phyloP scores from a whole-genome alignment of 2,329 filamentous ascomycete genomes.

The Paecilomyces sp. region DNA sequence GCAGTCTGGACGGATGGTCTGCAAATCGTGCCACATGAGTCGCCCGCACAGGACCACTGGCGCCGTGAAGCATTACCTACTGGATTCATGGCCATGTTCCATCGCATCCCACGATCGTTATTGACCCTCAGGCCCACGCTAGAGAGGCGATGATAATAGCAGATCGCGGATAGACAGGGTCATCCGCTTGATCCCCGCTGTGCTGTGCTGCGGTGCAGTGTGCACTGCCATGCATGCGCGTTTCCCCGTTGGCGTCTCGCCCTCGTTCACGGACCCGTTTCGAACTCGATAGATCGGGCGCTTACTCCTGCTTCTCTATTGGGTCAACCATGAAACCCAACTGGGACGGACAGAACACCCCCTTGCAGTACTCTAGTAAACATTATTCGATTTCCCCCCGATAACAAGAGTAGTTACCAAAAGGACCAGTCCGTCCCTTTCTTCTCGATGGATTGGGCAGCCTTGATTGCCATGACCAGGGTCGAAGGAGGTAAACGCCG shows the following conservation, averaged over 20 bases:
- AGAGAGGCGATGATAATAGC: neutral
- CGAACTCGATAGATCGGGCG: neutral
- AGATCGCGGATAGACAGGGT: neutral
- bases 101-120: neutral
- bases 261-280: neutral
- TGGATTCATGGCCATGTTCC: neutral
- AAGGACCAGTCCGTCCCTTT: neutral
- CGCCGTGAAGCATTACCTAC: neutral
- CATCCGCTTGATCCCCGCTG: neutral
- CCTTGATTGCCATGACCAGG: too few relatives aligned
- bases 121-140: too few relatives aligned
- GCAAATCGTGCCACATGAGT: neutral
- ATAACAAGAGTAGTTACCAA: neutral
- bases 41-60: neutral
- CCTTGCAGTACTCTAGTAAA: neutral
- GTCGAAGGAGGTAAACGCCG: too few relatives aligned
- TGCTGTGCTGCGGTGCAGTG: too few relatives aligned
- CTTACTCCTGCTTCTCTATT: neutral
- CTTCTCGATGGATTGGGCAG: neutral
- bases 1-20: neutral
- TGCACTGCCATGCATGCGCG: neutral
- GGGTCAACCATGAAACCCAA: neutral
- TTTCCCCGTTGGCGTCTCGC: neutral
- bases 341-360: neutral
- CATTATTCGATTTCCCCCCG: neutral